Base-by-base conservation (phyloP, 2,329 filamentous ascomycete genomes). In the Ascocoryne sarcoides region DNA sequence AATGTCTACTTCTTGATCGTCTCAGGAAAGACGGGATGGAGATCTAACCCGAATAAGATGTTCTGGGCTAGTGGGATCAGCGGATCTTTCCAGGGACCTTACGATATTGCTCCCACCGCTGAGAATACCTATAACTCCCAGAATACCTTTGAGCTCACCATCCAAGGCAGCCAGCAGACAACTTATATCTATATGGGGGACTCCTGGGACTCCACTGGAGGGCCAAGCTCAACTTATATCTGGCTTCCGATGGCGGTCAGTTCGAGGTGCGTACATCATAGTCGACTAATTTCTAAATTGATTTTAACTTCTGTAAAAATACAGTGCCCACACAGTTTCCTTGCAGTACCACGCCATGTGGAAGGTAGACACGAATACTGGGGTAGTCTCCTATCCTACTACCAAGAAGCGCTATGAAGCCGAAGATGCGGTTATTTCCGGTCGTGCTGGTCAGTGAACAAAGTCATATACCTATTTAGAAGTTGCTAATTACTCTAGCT, bases 261-360 rank as follows among this genome's bases (percentile, higher is more conserved):
- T 37, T 40, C 55, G 9, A 51, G 44, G 58, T 56, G 49, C 37
- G 54, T 47, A 14, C 34, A 14, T 12, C 20, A n/a, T n/a, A n/a
- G n/a, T n/a, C n/a, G n/a, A n/a, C n/a, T n/a, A n/a, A n/a, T n/a
- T n/a, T n/a, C n/a, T n/a, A n/a, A n/a, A n/a, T n/a, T n/a, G n/a
- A n/a, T n/a, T n/a, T n/a, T n/a, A n/a, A n/a, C n/a, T n/a, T n/a
- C n/a, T n/a, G n/a, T n/a, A n/a, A 15, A n/a, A 10, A 31, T 16
- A n/a, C n/a, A 54, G 54, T 12, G 46, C 50, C 0, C 60, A 61
- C 36, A 60, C 55, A 9, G 50, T 64, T 2, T 55, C 52, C 3
- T 45, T 65, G 30, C 55, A 64, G 29, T 64, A 65, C 38, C 57
- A 64, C 48, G 51, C 57, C 14, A 63, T 63, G 60, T 65, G 62